Evolutionary conservation across 2,329 filamentous ascomycete genomes (phyloP).

Genomic region (Pestalotiopsis sp.): DNA sequence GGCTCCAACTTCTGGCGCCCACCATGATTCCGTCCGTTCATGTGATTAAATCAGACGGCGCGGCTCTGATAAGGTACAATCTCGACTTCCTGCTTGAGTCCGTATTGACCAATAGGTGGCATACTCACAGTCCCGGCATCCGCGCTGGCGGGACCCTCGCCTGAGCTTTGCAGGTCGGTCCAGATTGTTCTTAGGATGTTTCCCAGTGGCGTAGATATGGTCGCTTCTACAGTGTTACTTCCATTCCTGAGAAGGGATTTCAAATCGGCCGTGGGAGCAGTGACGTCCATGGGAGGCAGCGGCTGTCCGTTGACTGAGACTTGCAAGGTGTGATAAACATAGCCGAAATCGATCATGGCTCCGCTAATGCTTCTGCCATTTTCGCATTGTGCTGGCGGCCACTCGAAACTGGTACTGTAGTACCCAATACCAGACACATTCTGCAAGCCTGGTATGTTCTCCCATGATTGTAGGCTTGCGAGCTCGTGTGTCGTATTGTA

Average conservation of each 20-base stretch:
- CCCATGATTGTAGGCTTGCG: not conserved
- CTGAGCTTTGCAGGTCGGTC: not conserved
- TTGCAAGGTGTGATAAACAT: not conserved
- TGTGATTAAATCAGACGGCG: not conserved
- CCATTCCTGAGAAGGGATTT: not conserved
- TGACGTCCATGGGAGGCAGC: not conserved
- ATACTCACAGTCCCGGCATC: not conserved
- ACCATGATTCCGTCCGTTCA: no score
- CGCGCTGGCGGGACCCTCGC: not conserved
- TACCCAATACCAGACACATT: not conserved
- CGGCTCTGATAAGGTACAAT: not conserved
- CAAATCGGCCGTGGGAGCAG: not conserved
- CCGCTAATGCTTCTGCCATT: not conserved
- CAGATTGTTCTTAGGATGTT: not conserved
- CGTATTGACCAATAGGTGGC: not conserved
- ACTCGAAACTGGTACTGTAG: not conserved
- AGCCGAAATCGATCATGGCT: not conserved
- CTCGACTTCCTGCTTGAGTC: not conserved
- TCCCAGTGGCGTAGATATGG: not conserved
- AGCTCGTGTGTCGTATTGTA: not conserved
- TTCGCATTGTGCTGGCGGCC: not conserved
- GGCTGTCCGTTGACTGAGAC: not conserved
- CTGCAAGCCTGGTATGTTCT: not conserved
- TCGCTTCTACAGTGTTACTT: not conserved
- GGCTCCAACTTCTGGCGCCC: no score